Evolutionary conservation across 768 basidiomycete genomes (phyloP), one percentile per base, ranked within the genome.

Genomic region (Tremella yokohamensis): DNA sequence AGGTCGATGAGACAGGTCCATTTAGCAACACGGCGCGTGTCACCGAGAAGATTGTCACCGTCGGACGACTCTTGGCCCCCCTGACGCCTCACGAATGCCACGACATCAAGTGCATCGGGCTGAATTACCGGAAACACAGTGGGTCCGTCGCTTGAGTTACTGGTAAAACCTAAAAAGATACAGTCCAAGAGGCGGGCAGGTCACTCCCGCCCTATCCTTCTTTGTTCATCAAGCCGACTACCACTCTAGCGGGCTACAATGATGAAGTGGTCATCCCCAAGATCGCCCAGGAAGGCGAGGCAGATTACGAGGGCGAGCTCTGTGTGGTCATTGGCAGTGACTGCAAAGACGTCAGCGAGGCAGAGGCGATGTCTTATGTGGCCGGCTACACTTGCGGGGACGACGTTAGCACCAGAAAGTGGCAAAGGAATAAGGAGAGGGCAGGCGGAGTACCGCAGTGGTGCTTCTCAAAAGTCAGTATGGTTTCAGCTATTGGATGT

Each of bases 361-460:
- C 80, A 2, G 83, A 90, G 3, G 90, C 90, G 0, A 79, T 90
- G 37, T 85, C 89, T 73, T 90, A 90, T 63, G 87, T 92, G 19
- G 81, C 90, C 0, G 90, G 83, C 0, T 92, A 54, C 37, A 66
- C 60, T 22, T 49, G 51, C 13, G 64, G 51, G 20, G 54, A 66
- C 37, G 64, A 66, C 45, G 24, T 66, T 15, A 66, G 44, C 8
- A 48, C 59, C 11, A 47, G 67, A 15, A 61, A 63, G 45, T 52
- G 57, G 56, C 67, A 69, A 53, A 52, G 58, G 56, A 54, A 22
- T n/a, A 18, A 18, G 29, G 54, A 56, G 34, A 47, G 54, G 26
- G 54, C 42, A 2, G 57, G 57, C 15, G 49, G 56, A 11, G 25
- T 56, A 12, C 38, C 58, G 8, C 68, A 68, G 34, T 67, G 64